Evolutionary conservation across 495 filamentous ascomycete species (phyloP).

Genomic region (Lophiotrema nucula): DNA sequence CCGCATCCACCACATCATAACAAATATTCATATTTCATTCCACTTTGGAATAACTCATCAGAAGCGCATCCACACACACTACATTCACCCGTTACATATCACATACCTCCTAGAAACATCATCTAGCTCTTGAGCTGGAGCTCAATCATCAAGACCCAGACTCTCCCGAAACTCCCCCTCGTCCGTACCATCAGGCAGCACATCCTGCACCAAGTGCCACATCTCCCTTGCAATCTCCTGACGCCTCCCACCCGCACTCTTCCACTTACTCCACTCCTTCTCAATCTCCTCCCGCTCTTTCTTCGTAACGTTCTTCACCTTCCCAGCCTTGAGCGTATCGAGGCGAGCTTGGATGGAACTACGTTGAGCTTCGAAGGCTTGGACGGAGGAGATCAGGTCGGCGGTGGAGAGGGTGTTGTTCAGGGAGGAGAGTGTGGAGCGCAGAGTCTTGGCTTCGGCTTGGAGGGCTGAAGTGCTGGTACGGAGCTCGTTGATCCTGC

Average conservation of each 20-base stretch:
- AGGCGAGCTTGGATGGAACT: constrained; percentile 45
- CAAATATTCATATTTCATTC: too few relatives aligned
- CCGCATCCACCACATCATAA: too few relatives aligned
- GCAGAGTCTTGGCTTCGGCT: constrained; percentile 52
- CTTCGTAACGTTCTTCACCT: constrained; percentile 45
- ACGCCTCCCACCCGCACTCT: constrained; percentile 45
- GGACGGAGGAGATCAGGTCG: constrained; percentile 50
- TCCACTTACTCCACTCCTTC: constrained; percentile 54
- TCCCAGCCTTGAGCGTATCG: constrained; percentile 41
- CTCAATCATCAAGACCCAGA: constrained; percentile 31
- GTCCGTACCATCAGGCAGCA: constrained; percentile 28
- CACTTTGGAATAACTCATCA: too few relatives aligned
- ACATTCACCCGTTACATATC: too few relatives aligned
- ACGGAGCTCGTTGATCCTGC: constrained; percentile 52
- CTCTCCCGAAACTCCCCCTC: constrained; percentile 32
- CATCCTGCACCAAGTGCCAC: constrained; percentile 38
- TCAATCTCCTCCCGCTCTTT: constrained; percentile 52
- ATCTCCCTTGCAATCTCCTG: constrained; percentile 46
- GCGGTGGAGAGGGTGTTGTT: constrained; percentile 52
- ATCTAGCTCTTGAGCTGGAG: too few relatives aligned
- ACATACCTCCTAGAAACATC: too few relatives aligned
- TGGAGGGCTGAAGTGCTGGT: constrained; percentile 50
- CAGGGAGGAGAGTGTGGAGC: constrained; percentile 49
- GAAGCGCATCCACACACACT: too few relatives aligned
- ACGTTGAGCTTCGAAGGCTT: constrained; percentile 49